Conservation (phyloP, 2,329 filamentous ascomycete species). For the Ophiosphaerella herpotricha region DNA sequence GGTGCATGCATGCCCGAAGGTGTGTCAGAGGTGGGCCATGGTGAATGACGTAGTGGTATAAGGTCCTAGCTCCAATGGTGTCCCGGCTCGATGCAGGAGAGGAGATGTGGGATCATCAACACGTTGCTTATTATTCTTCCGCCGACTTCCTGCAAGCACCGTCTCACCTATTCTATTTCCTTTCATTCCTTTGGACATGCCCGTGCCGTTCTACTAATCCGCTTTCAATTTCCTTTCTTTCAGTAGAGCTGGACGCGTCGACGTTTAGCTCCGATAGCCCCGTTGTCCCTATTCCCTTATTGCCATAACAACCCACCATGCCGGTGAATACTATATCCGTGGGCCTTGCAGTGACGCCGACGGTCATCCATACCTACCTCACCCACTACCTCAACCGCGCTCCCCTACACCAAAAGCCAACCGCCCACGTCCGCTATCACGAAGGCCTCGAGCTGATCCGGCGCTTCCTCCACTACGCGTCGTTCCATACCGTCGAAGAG, state of each 20-base stretch:
- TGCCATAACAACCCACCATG: constrained; percentile 47
- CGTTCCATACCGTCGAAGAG: constrained; percentile 90
- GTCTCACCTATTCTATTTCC: background rate
- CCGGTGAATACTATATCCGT: constrained; percentile 80
- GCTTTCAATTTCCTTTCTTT: background rate
- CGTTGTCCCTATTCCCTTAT: constrained; percentile 5
- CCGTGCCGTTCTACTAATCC: background rate
- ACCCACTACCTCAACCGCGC: constrained; percentile 88
- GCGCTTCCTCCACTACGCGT: constrained; percentile 81
- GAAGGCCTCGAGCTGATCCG: constrained; percentile 88
- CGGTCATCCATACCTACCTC: constrained; percentile 82
- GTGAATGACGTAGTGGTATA: no score
- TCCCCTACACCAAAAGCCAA: constrained; percentile 76
- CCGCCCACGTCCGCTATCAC: constrained; percentile 90
- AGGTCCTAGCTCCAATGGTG: no score
- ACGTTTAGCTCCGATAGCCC: constrained; percentile 10
- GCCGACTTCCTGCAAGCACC: background rate
- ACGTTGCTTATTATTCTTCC: background rate
- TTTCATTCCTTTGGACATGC: background rate
- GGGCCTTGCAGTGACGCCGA: constrained; percentile 82
- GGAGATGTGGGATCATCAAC: background rate
- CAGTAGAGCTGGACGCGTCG: constrained; percentile 1
- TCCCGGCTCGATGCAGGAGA: background rate
- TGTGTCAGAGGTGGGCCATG: no score
- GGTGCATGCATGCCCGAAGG: no score